Percentiles rank a stretch among this genome's conserved stretches.
Evolutionary conservation across 768 basidiomycete genomes (phyloP).

Genomic region (Coprinopsis sp.): DNA sequence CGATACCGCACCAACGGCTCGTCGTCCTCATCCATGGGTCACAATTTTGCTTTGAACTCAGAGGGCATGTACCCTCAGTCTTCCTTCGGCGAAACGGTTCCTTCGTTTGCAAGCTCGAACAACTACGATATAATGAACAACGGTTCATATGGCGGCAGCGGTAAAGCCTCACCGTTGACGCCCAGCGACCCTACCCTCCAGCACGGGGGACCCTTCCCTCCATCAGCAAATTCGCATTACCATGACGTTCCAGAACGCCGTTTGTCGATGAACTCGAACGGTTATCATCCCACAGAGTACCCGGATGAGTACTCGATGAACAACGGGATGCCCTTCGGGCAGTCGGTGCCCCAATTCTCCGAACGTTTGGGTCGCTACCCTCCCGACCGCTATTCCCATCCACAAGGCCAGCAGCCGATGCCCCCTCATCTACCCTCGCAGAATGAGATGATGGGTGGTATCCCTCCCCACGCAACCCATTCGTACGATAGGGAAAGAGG

Average conservation of each 20-base stretch:
- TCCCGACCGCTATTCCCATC: slow-evolving; percentile 52
- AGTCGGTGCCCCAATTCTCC: slow-evolving; percentile 52
- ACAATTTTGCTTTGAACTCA: slow-evolving; percentile 46
- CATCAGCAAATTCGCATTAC: slow-evolving; percentile 55
- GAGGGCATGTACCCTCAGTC: slow-evolving; percentile 57
- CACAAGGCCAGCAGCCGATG: slow-evolving; percentile 33
- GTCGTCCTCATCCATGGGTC: slow-evolving; percentile 64
- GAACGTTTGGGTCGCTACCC: slow-evolving; percentile 56
- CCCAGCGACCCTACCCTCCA: slow-evolving; percentile 66
- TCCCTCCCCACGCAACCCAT: slow-evolving; percentile 69
- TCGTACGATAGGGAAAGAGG: slow-evolving; percentile 46
- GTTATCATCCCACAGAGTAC: slow-evolving; percentile 53
- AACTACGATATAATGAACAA: slow-evolving; percentile 63
- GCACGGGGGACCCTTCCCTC: slow-evolving; percentile 50
- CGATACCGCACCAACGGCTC: slow-evolving; percentile 72
- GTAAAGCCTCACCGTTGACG: slow-evolving; percentile 73
- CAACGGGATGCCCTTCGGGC: slow-evolving; percentile 42
- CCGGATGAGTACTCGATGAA: slow-evolving; percentile 59
- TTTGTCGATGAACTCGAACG: slow-evolving; percentile 29
- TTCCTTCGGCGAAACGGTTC: slow-evolving; percentile 56
- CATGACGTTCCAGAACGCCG: slow-evolving; percentile 54
- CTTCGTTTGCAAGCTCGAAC: slow-evolving; percentile 50
- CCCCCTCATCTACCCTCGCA: slow-evolving; percentile 49
- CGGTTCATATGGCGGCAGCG: slow-evolving; percentile 62
- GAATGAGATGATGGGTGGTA: slow-evolving; percentile 57